Percentiles rank a stretch among this genome's conserved stretches.
Evolutionary conservation across 768 basidiomycete genomes (phyloP).

Genomic region (Xerocomus potaroensis): DNA sequence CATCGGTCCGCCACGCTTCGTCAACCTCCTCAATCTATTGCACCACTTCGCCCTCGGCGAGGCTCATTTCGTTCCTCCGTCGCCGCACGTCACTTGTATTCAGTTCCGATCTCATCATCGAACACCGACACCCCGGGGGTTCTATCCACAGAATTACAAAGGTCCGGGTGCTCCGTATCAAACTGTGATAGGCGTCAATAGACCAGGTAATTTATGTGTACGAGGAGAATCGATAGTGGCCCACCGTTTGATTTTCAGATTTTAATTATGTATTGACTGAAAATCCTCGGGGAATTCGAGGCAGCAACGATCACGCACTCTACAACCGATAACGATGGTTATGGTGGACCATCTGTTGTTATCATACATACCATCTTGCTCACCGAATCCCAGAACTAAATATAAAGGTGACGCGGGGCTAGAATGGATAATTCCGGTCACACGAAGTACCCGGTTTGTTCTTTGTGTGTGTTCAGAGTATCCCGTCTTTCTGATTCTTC

Average conservation of each 20-base stretch:
- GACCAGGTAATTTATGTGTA: conserved; percentile 35
- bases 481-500: conserved; percentile 6
- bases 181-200: conserved; percentile 57
- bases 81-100: conserved; percentile 71
- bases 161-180: conserved; percentile 90
- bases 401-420: conserved; percentile 81
- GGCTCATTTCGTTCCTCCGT: conserved; percentile 81
- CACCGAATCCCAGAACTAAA: conserved; percentile 63
- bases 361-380: conserved; percentile 16
- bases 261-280: conserved; percentile 65
- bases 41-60: conserved; percentile 78
- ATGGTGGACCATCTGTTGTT: conserved; percentile 45
- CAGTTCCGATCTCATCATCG: conserved; percentile 62
- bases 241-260: conserved; percentile 33
- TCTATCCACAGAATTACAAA: conserved; percentile 73
- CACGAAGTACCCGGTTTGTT: conserved; percentile 95
- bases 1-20: conserved; percentile 91
- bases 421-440: conserved; percentile 93
- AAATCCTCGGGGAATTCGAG: conserved; percentile 70
- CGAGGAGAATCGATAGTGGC: background rate
- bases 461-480: conserved; percentile 51
- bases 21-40: conserved; percentile 80
- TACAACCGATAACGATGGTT: conserved; percentile 76
- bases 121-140: conserved; percentile 44
- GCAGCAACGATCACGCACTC: conserved; percentile 63